Base-by-base conservation (phyloP, 805 yeast genomes). In the Grigorovia transvaalensis region DNA sequence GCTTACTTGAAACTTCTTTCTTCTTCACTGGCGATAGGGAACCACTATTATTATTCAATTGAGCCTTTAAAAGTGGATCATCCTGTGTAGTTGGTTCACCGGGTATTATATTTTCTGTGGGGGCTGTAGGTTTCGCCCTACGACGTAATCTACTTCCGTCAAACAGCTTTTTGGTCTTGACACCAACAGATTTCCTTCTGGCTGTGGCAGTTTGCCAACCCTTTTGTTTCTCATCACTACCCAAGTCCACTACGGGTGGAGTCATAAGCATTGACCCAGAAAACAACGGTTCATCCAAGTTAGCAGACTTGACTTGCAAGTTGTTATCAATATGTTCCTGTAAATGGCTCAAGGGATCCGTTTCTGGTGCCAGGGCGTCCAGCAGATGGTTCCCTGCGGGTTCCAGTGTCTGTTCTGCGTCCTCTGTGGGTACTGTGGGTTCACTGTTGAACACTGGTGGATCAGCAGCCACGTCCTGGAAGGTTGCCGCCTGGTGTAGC, bases 81-180 rank as follows among this genome's bases (percentile, higher is more conserved):
- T 38, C 42, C 2, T 15, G 4, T 15, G 3, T 38, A 1, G 27
- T 23, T 23, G 27, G 27, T 23, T 6, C 27, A 23, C 6, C 27
- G 27, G 27, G 27, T 23, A 23, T 23, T 23, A 23, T 38, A 12
- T 38, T 13, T 38, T 38, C 42, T 3, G 6, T 38, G 8, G n/a
- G 8, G 15, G 42, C 15, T 3, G 15, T 29, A 17, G 45, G 49
- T 9, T 58, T 12, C 60, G 58, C 35, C 43, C 63, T 62, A 38
- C 76, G 70, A 51, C 77, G 75, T 29, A 66, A 62, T 55, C 82
- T 71, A 44, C 80, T 74, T 0, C 79, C 75, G 53, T 74, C 72
- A 56, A 75, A 72, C 27, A 79, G 64, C 42, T 73, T 71, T 45
- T 40, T 51, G 44, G 9, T 48, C 48, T 19, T 19, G 44, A 53